These are phyloP conservation scores for Talaromyces rugulosus DNA, from an alignment of 2,329 filamentous ascomycete genomes.

Conservation along the genomic window DNA sequence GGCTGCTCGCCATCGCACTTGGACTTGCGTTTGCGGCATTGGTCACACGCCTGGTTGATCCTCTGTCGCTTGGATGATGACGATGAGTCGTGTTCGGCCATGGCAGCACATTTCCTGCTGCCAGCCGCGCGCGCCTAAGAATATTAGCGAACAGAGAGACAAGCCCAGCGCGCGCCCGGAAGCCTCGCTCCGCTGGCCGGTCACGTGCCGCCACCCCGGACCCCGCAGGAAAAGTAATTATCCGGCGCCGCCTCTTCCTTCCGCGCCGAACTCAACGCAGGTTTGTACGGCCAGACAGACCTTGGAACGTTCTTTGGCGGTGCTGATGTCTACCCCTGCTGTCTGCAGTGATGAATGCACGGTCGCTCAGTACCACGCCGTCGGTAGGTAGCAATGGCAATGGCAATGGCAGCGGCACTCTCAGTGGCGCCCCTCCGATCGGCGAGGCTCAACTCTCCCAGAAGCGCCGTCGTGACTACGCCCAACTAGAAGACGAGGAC, in stretches of 20 bases:
- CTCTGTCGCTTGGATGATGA: slow-evolving; percentile 53
- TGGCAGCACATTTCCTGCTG: slow-evolving; percentile 27
- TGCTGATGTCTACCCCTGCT: neutral
- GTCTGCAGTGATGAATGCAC: neutral
- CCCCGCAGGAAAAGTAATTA: neutral
- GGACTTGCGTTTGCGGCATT: slow-evolving; percentile 63
- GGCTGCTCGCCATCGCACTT: slow-evolving; percentile 69
- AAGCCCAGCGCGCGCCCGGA: neutral
- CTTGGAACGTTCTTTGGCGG: neutral
- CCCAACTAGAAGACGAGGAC: neutral
- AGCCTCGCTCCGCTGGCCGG: neutral
- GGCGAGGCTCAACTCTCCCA: neutral
- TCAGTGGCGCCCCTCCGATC: neutral
- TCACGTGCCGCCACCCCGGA: neutral
- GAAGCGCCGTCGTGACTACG: slow-evolving; percentile 8
- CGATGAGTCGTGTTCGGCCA: slow-evolving; percentile 6
- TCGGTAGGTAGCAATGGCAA: neutral
- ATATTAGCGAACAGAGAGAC: neutral
- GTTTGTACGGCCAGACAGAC: neutral
- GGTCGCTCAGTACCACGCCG: neutral
- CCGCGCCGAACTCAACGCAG: too few relatives aligned
- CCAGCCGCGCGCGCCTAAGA: slow-evolving; percentile 3
- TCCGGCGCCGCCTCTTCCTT: neutral
- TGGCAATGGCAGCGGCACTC: neutral
- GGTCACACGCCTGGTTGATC: slow-evolving; percentile 66